phyloP scores from a whole-genome alignment of 2,329 filamentous ascomycete genomes.

The Ceratocystis colombiana region DNA sequence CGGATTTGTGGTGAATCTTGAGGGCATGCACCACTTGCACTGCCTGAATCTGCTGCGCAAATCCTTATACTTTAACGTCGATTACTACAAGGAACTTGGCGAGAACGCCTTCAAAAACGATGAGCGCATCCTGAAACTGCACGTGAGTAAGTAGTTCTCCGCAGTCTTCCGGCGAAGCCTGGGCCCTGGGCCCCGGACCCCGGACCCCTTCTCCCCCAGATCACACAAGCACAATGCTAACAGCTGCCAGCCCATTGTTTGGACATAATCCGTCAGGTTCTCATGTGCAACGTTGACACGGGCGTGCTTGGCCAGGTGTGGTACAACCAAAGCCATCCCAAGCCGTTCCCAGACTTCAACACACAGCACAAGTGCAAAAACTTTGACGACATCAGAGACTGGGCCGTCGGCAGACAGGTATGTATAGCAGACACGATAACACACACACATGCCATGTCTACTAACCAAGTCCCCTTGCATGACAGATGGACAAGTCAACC shows the following conservation, averaged over 20 bases:
- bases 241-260: slow-evolving; percentile 44
- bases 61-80: slow-evolving; percentile 48
- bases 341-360: slow-evolving; percentile 52
- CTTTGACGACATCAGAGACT: slow-evolving; percentile 43
- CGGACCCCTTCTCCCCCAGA: no score
- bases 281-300: slow-evolving; percentile 54
- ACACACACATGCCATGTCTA: background rate
- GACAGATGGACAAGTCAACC: slow-evolving; percentile 20
- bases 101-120: slow-evolving; percentile 47
- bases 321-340: slow-evolving; percentile 39
- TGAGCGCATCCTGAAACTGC: slow-evolving; percentile 44
- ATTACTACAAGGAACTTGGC: slow-evolving; percentile 44
- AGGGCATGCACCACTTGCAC: slow-evolving; percentile 48
- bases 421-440: background rate
- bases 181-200: no score
- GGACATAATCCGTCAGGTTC: slow-evolving; percentile 50
- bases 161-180: no score
- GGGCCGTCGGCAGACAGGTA: slow-evolving; percentile 46
- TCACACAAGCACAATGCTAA: background rate
- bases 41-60: slow-evolving; percentile 54
- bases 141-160: slow-evolving; percentile 40
- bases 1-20: slow-evolving; percentile 48
- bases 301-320: slow-evolving; percentile 53
- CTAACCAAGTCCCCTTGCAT: background rate
- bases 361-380: slow-evolving; percentile 50